Base-by-base conservation (phyloP, 2,329 filamentous ascomycete genomes). In the Phialophora expanda region DNA sequence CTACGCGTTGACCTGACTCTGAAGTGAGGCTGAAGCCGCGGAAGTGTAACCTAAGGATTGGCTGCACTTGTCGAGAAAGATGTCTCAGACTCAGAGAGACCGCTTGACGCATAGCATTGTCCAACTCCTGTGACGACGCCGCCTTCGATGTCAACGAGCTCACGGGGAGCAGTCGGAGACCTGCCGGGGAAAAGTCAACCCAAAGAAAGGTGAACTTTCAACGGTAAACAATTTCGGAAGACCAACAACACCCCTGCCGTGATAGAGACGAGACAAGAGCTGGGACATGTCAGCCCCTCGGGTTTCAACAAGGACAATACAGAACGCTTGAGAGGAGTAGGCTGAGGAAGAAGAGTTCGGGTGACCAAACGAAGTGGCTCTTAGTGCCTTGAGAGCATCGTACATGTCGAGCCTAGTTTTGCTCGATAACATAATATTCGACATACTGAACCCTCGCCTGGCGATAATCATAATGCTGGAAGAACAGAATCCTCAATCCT, bases 1-100 rank as follows among this genome's bases (percentile, higher is more conserved):
- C n/a, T 65, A 38, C 59, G 53, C 53, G 54, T 67, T n/a, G 34
- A 61, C 54, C 41, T 65, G 26, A 54, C 20, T 7, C 55, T 64
- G 48, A 20, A 28, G n/a, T 54, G 24, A 64, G 24, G n/a, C 44
- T 24, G 24, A 7, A 50, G 12, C 6, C 4, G 11, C 17, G 17
- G n/a, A 34, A 32, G 12, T 55, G 3, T 4, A 2, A 8, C 9
- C 22, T 5, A 34, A 1, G n/a, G n/a, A 12, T 38, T 34, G 30
- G n/a, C 9, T 2, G 28, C 17, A 12, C 28, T 11, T 20, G 20
- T 51, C 20, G 48, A 20, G 20, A 22, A 26, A 24, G 22, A 51
- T 51, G 24, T 51, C 20, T 12, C 22, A 26, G 12, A 51, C 7
- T 28, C 14, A 1, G 14, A 51, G 20, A 51, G 17, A n/a, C 14